These are phyloP conservation scores for Rosa rugosa DNA, from an alignment of 306 rosid species.

Conservation along the genomic window DNA sequence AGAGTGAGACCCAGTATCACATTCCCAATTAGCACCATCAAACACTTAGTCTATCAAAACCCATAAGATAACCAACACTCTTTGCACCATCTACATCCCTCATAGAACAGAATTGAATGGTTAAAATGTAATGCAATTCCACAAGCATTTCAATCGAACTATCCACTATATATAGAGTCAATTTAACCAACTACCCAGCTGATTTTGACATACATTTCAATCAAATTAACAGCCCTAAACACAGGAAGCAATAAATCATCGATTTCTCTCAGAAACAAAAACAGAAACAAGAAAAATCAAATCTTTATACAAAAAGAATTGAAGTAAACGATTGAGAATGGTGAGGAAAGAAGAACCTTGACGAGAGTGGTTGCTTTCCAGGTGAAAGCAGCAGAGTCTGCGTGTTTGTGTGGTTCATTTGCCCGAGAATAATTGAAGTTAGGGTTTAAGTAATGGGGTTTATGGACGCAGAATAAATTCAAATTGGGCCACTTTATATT, in stretches of 20 bases:
- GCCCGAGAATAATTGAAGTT: constrained; percentile 8
- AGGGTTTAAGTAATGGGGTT: constrained; percentile 40
- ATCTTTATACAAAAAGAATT: not conserved
- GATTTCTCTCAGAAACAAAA: constrained; percentile 9
- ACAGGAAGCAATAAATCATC: not conserved
- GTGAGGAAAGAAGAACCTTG: constrained; percentile 40
- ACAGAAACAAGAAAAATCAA: not conserved
- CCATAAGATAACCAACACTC: not conserved
- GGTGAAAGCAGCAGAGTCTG: constrained; percentile 20
- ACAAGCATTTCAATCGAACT: not conserved
- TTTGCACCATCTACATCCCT: not conserved
- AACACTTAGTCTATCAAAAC: not conserved
- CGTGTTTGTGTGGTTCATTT: constrained; percentile 34
- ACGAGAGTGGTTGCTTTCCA: constrained; percentile 14
- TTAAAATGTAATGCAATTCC: not conserved
- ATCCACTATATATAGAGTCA: not conserved
- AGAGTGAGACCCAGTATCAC: not conserved
- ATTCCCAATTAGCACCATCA: not conserved
- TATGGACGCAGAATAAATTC: constrained; percentile 16
- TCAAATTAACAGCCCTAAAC: not conserved
- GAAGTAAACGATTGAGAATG: not conserved
- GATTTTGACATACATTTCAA: not conserved
- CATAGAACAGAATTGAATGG: not conserved
- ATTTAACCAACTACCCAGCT: not conserved
- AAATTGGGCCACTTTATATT: not conserved